Evolutionary conservation across 306 rosid species (phyloP).

Genomic region (Quercus cerris): DNA sequence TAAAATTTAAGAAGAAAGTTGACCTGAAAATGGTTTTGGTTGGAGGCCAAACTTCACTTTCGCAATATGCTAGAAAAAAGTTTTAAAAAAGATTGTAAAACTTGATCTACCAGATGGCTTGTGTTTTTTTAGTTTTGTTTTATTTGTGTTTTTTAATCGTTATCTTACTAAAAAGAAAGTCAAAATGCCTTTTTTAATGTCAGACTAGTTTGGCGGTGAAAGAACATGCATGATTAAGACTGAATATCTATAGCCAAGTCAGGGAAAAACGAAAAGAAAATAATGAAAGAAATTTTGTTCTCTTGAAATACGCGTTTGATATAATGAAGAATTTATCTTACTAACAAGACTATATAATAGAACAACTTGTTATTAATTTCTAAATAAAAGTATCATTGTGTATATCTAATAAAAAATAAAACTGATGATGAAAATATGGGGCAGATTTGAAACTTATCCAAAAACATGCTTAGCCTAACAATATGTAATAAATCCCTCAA

Average conservation of each 20-base stretch:
- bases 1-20: neutral
- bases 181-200: neutral
- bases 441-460: too few species aligned
- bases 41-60: neutral
- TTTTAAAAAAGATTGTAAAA: neutral
- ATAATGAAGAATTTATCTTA: too few species aligned
- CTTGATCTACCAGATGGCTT: too few species aligned
- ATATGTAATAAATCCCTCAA: too few species aligned
- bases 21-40: neutral
- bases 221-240: neutral
- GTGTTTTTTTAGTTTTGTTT: too few species aligned
- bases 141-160: neutral
- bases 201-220: neutral
- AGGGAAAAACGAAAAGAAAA: neutral
- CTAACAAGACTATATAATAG: too few species aligned
- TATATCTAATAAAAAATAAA: too few species aligned
- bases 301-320: neutral
- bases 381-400: too few species aligned
- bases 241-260: neutral
- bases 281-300: neutral
- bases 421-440: too few species aligned
- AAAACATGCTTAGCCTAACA: too few species aligned
- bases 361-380: too few species aligned
- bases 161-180: neutral
- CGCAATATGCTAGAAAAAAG: neutral